Percentiles rank a stretch among this genome's conserved stretches.
phyloP scores from a whole-genome alignment of 495 filamentous ascomycete species.

The Talaromyces nanjingensis region DNA sequence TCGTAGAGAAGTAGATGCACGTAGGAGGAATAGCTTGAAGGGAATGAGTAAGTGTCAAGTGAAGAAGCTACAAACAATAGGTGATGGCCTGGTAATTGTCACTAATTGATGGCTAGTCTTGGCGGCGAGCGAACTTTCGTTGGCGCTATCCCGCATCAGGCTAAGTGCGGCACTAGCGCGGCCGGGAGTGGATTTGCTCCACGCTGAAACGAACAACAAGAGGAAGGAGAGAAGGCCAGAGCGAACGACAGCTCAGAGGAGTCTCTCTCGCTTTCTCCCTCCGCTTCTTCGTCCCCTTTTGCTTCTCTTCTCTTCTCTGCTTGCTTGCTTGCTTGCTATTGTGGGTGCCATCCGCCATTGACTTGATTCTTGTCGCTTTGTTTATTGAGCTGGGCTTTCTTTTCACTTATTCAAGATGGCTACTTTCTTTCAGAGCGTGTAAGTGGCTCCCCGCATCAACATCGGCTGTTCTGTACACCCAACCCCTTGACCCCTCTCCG shows the following conservation, averaged over 20 bases:
- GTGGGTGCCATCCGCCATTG: neutral
- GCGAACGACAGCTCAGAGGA: neutral
- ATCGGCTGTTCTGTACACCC: neutral
- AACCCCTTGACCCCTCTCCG: neutral
- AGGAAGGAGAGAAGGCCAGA: neutral
- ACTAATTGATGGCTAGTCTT: neutral
- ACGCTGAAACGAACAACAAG: conserved; percentile 10
- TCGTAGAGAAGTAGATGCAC: neutral
- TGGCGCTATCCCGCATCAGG: conserved; percentile 4
- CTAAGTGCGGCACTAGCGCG: neutral
- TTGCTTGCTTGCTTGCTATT: neutral
- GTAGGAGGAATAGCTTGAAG: neutral
- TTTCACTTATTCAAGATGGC: conserved; percentile 48
- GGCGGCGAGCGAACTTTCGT: neutral
- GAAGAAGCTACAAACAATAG: neutral
- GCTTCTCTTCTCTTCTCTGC: neutral
- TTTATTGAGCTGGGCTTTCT: conserved; percentile 1
- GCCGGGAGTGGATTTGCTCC: conserved; percentile 3
- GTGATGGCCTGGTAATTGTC: neutral
- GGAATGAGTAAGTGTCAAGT: neutral
- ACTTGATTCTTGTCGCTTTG: neutral
- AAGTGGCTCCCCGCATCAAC: conserved; percentile 9
- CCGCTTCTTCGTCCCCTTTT: conserved; percentile 3
- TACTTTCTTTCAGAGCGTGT: conserved; percentile 72
- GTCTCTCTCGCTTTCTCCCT: neutral